Base-by-base conservation (phyloP, 352 stramenopile genomes). In the Albugo candida region DNA sequence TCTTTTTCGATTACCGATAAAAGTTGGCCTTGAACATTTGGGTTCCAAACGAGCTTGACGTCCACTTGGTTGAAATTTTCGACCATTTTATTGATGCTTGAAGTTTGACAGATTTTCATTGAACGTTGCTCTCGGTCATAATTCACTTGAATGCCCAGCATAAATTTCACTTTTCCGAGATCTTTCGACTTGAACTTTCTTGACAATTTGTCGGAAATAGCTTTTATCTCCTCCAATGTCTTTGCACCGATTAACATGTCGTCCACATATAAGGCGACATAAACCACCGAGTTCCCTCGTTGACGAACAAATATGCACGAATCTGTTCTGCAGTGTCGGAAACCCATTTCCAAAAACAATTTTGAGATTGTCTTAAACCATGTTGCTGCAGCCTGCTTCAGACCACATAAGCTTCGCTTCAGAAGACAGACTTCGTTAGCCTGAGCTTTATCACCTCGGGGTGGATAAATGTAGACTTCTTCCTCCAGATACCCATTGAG, bases 321-420 rank as follows among this genome's bases (percentile, higher is more conserved):
- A 53, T 1, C 54, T 44, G 5, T 3, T n/a, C n/a, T n/a, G n/a
- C n/a, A n/a, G n/a, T n/a, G n/a, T n/a, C n/a, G n/a, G n/a, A n/a
- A n/a, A n/a, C n/a, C n/a, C n/a, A n/a, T n/a, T n/a, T n/a, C n/a
- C n/a, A n/a, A n/a, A n/a, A n/a, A n/a, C n/a, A n/a, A n/a, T n/a
- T n/a, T n/a, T n/a, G n/a, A n/a, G n/a, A n/a, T n/a, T 0, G 21
- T 59, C 39, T 17, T 63, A 56, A 0, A 41, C 61, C 38, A 54
- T 56, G 24, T 63, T 49, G 53, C 52, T 14, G 52, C 54, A 12
- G 56, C 54, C 39, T 64, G 60, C 19, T 62, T 61, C 0, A 61
- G 35, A 14, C 52, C 52, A 27, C 56, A 61, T 6, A 61, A n/a
- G 20, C 48, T 49, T 37, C 49, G 43, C 18, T 38, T 12, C 18